These are phyloP conservation scores for Apiospora aurea DNA, from an alignment of 2,329 filamentous ascomycete species.

Conservation along the genomic window DNA sequence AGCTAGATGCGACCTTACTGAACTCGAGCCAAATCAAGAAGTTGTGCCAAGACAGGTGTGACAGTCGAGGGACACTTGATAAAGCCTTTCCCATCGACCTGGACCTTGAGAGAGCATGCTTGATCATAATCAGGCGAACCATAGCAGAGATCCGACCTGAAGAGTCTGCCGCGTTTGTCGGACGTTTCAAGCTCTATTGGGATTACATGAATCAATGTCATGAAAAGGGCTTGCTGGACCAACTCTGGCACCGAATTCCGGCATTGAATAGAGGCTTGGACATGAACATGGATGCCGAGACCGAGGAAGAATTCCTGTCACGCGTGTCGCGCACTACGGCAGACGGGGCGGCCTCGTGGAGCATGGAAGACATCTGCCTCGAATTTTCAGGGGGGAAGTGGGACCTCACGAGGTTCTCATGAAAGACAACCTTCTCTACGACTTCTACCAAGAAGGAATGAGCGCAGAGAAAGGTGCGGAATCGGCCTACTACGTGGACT, in stretches of 20 bases:
- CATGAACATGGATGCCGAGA: background rate
- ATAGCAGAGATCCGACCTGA: background rate
- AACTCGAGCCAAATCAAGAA: background rate
- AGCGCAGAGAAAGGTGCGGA: background rate
- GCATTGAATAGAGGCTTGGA: background rate
- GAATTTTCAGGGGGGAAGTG: background rate
- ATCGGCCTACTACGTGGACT: background rate
- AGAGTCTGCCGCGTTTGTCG: background rate
- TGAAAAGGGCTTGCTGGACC: background rate
- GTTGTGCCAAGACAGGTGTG: too few species aligned
- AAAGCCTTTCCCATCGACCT: too few species aligned
- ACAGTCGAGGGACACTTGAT: too few species aligned
- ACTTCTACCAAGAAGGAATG: background rate
- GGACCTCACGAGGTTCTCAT: background rate
- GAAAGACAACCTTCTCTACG: background rate
- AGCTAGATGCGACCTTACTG: background rate
- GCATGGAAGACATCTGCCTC: background rate
- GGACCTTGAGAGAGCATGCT: background rate
- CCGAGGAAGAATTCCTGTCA: background rate
- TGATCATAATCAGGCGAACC: background rate
- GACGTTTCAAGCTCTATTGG: background rate
- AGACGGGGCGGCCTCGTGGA: background rate
- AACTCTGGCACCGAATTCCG: background rate
- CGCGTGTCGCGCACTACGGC: background rate
- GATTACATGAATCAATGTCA: background rate